Base-by-base conservation (phyloP, 2,329 filamentous ascomycete genomes). In the Nannizzia gypsea region DNA sequence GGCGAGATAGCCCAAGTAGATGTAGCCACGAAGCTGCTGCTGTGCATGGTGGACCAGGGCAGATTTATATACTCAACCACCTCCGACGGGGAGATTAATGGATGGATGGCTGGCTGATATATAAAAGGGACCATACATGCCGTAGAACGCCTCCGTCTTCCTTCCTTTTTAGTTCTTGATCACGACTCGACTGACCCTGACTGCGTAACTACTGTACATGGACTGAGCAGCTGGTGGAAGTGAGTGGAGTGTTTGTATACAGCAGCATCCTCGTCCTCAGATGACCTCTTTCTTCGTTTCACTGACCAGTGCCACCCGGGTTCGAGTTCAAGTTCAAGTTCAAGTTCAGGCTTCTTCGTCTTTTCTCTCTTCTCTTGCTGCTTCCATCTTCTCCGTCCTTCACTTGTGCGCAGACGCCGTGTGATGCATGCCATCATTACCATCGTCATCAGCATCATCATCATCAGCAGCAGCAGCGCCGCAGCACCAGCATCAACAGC, bases 1-100 rank as follows among this genome's bases (percentile, higher is more conserved):
- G 42, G 42, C 42, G 42, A 46, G 42, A 22, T 46, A 46, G 48
- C 48, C 48, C 48, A 52, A 52, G 48, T 52, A 52, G 48, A 52
- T 31, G 48, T 52, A 52, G 48, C 48, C 48, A 52, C 48, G 48
- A 52, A 52, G 48, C 48, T 34, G 31, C 31, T 34, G 31, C 31
- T 20, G 48, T 26, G 48, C 48, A 52, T 22, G 48, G 48, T 52
- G 22, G 48, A 52, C 26, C 48, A n/a, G 22, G 22, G 48, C n/a
- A 42, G 13, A 42, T 42, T 17, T 42, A 42, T 42, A 42, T n/a
- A 42, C n/a, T n/a, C n/a, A 6, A 42, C 4, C 38, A 6, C 38
- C 17, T n/a, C n/a, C n/a, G n/a, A n/a, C n/a, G n/a, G n/a, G n/a
- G n/a, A n/a, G n/a, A n/a, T n/a, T n/a, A n/a, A n/a, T n/a, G n/a